A percentile compares a stretch with the other conserved stretches of the same genome.
Conservation (phyloP, 305 asterid genomes). For the Fraxinus ornus region DNA sequence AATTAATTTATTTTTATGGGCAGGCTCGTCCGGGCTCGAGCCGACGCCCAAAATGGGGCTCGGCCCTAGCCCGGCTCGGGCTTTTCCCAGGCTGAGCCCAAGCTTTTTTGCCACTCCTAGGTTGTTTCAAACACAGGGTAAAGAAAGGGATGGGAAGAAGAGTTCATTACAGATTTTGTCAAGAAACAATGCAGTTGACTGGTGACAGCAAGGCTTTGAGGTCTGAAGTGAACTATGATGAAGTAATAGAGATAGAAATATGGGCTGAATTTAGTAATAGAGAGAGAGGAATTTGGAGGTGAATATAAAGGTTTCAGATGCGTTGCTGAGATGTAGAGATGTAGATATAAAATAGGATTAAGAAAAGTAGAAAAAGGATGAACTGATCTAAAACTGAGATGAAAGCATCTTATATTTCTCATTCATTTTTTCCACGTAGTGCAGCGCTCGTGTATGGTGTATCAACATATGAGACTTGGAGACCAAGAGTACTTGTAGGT, state of each 20-base stretch:
- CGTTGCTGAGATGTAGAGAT: not conserved
- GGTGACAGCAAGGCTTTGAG: not conserved
- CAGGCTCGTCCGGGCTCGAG: no score
- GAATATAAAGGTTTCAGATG: not conserved
- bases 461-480: not conserved
- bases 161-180: not conserved
- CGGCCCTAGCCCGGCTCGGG: no score
- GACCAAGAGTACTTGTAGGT: not conserved
- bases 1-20: no score
- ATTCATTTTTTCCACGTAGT: not conserved
- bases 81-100: no score
- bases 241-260: not conserved
- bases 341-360: not conserved
- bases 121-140: not conserved
- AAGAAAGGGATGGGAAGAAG: not conserved
- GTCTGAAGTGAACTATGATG: not conserved
- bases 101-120: no score
- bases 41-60: no score
- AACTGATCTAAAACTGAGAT: not conserved
- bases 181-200: not conserved
- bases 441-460: not conserved
- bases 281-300: not conserved
- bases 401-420: not conserved
- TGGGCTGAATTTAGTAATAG: not conserved
- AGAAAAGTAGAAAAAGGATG: not conserved